A percentile compares a stretch with the other conserved stretches of the same genome.
Evolutionary conservation across 2,329 filamentous ascomycete species (phyloP).

Genomic region (Magnaporthiopsis incrustans): DNA sequence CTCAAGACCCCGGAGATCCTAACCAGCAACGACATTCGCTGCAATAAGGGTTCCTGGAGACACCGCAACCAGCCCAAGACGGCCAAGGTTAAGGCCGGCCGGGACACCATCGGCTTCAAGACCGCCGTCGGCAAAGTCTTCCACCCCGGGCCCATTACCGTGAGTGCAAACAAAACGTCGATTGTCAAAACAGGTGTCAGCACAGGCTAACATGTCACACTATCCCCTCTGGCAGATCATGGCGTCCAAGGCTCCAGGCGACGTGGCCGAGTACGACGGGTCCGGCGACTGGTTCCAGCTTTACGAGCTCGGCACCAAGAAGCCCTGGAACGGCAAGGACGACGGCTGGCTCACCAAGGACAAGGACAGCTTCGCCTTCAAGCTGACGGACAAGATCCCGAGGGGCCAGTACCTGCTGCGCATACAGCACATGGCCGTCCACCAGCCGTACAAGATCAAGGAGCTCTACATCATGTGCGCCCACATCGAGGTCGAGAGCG

Average conservation of each 20-base stretch:
- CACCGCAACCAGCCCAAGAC: constrained; percentile 16
- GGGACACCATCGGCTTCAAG: constrained; percentile 13
- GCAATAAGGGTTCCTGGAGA: constrained; percentile 22
- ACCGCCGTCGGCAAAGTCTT: constrained; percentile 8
- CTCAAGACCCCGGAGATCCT: constrained; percentile 20
- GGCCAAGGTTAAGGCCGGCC: constrained; percentile 16
- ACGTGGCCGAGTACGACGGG: constrained; percentile 21
- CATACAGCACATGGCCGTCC: constrained; percentile 14
- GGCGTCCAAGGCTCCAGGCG: constrained; percentile 19
- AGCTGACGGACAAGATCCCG: constrained; percentile 12
- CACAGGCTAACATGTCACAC: not conserved
- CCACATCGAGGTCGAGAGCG: constrained; percentile 12
- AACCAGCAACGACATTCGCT: constrained; percentile 18
- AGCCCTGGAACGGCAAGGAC: constrained; percentile 12
- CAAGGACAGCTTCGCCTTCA: constrained; percentile 12
- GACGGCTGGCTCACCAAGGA: constrained; percentile 11
- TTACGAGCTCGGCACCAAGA: constrained; percentile 12
- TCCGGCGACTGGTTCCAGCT: constrained; percentile 20
- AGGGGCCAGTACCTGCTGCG: constrained; percentile 13
- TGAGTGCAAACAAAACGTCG: not conserved
- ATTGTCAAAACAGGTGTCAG: too few species aligned
- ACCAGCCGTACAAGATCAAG: constrained; percentile 11
- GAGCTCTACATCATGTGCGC: constrained; percentile 14
- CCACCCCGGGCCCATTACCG: constrained; percentile 14
- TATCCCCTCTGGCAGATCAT: constrained; percentile 11